These are phyloP conservation scores for Fusarium tuaranense DNA, from an alignment of 2,329 filamentous ascomycete genomes.

Conservation along the genomic window DNA sequence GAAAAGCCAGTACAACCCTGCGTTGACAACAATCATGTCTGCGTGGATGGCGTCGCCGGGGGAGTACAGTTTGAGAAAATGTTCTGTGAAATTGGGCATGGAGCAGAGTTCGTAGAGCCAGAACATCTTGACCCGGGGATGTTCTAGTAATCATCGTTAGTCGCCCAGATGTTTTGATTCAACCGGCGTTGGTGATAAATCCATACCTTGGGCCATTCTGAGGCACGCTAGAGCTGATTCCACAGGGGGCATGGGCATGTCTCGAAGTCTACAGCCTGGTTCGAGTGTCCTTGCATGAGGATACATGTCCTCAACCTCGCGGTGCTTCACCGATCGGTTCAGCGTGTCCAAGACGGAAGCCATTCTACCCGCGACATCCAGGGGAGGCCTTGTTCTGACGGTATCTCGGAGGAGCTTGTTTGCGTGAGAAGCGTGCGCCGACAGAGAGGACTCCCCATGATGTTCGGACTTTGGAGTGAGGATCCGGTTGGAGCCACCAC, in stretches of 20 bases:
- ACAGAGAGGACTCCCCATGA: background rate
- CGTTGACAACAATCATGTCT: background rate
- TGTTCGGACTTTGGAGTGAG: background rate
- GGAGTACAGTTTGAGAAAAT: background rate
- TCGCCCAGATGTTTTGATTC: no score
- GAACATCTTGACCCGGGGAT: background rate
- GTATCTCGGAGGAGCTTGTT: conserved; percentile 37
- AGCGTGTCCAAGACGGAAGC: background rate
- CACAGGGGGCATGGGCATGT: background rate
- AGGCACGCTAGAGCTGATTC: background rate
- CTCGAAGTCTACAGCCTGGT: background rate
- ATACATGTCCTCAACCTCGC: background rate
- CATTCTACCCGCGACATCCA: conserved; percentile 35
- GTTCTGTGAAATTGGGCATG: background rate
- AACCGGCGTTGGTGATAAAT: background rate
- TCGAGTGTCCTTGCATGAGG: background rate
- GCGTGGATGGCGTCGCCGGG: background rate
- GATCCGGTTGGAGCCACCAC: background rate
- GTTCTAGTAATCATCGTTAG: background rate
- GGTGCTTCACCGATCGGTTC: no score
- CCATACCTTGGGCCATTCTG: background rate
- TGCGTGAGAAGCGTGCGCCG: conserved; percentile 35
- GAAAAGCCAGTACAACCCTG: background rate
- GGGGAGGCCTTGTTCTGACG: conserved; percentile 23
- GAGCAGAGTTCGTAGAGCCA: background rate